Evolutionary conservation across 2,329 filamentous ascomycete genomes (phyloP).

Genomic region (Nigrospora osmanthi): DNA sequence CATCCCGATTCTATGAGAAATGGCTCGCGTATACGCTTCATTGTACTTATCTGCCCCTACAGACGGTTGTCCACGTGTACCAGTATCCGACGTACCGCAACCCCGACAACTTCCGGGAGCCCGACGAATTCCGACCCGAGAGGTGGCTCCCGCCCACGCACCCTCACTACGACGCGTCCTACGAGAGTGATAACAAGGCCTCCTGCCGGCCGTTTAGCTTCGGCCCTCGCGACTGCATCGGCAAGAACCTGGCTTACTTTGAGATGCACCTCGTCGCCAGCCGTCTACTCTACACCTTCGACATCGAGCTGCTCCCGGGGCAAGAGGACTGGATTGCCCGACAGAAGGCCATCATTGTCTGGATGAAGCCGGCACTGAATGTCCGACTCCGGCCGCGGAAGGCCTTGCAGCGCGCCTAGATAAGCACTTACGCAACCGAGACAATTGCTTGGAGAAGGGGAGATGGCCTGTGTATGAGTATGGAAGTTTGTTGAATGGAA

Average conservation of each 20-base stretch:
- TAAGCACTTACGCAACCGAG: too few species aligned
- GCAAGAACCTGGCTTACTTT: slow-evolving; percentile 18
- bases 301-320: not conserved
- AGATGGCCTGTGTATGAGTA: too few species aligned
- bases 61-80: not conserved
- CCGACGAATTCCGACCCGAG: slow-evolving; percentile 28
- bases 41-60: not conserved
- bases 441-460: too few species aligned
- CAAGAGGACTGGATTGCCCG: too few species aligned
- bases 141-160: slow-evolving; percentile 23
- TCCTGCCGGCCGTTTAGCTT: slow-evolving; percentile 27
- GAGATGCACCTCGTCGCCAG: slow-evolving; percentile 2
- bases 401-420: too few species aligned
- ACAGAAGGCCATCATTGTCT: too few species aligned
- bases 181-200: slow-evolving; percentile 21
- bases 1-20: too few species aligned
- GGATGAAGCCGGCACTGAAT: too few species aligned
- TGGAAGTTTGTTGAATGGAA: too few species aligned
- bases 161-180: slow-evolving; percentile 7
- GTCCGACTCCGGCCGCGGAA: too few species aligned
- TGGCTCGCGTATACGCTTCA: too few species aligned
- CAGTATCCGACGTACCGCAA: not conserved
- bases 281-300: not conserved
- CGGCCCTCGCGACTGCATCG: slow-evolving; percentile 30
- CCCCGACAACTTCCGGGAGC: slow-evolving; percentile 25